These are phyloP conservation scores for Castanospermum australe DNA, from an alignment of 306 rosid genomes.

Conservation along the genomic window DNA sequence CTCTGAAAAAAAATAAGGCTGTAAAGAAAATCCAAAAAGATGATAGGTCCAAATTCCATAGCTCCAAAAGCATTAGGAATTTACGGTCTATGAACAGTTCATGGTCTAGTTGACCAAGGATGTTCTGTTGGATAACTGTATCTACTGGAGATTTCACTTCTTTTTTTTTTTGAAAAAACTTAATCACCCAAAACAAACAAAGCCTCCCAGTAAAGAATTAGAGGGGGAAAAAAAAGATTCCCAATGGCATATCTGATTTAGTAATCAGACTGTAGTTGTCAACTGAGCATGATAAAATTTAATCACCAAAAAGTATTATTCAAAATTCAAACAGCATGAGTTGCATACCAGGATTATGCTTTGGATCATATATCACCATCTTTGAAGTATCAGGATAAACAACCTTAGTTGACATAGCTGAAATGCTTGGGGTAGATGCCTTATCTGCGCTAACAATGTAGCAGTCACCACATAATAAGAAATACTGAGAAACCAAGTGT, in stretches of 20 bases:
- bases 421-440: slow-evolving; percentile 42
- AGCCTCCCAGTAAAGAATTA: neutral
- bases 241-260: neutral
- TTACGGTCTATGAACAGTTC: neutral
- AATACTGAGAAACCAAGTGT: slow-evolving; percentile 11
- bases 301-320: neutral
- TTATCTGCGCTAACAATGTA: slow-evolving; percentile 50
- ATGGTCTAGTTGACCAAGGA: neutral
- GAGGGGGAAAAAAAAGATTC: neutral
- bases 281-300: neutral
- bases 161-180: no score
- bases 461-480: slow-evolving; percentile 21
- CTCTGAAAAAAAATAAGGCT: neutral
- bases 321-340: neutral
- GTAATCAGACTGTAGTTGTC: slow-evolving; percentile 4
- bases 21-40: neutral
- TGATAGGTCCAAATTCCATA: neutral
- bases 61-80: neutral
- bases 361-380: slow-evolving; percentile 87
- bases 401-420: slow-evolving; percentile 52
- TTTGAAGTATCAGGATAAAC: slow-evolving; percentile 82
- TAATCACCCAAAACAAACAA: neutral
- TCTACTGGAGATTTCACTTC: neutral
- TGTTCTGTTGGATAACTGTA: neutral
- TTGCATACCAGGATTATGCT: slow-evolving; percentile 68